These are phyloP conservation scores for Tetrapyrgos nigripes DNA, from an alignment of 1,284 basidiomycete species.

Conservation along the genomic window DNA sequence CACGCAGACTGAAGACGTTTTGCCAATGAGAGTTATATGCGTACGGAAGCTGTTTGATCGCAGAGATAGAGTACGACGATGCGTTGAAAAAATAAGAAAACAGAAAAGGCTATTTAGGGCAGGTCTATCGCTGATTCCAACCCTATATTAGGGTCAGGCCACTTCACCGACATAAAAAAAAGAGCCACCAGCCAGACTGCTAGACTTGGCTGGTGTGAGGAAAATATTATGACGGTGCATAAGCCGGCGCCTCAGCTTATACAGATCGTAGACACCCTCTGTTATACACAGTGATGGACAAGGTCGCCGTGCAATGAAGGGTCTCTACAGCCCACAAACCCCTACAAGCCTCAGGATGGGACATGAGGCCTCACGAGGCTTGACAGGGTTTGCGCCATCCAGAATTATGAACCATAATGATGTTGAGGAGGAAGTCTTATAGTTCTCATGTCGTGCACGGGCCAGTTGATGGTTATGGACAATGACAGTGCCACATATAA, in stretches of 20 bases:
- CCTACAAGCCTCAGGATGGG: too few relatives aligned
- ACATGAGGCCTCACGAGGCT: too few relatives aligned
- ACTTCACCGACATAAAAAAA: conserved; percentile 7
- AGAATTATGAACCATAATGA: conserved; percentile 8
- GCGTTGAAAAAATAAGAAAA: background rate
- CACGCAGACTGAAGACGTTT: background rate
- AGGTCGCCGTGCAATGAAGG: conserved; percentile 17
- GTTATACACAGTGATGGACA: too few relatives aligned
- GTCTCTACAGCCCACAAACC: conserved; percentile 14
- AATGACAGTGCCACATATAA: too few relatives aligned
- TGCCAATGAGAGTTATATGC: background rate
- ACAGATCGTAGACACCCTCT: conserved; percentile 13
- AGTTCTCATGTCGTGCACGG: conserved; percentile 5
- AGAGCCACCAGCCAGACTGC: conserved; percentile 6
- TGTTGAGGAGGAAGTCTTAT: background rate
- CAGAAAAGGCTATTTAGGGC: conserved; percentile 2
- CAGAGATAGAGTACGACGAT: background rate
- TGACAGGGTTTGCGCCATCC: conserved; percentile 12
- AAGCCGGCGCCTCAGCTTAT: conserved; percentile 13
- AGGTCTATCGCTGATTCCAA: background rate
- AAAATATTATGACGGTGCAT: conserved; percentile 16
- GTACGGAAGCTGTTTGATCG: background rate
- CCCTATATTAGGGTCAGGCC: conserved; percentile 9
- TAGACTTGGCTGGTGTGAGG: conserved; percentile 10
- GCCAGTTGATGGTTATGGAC: too few relatives aligned